Conservation (phyloP, 192 early-diverging fungal genomes). For the Dimargaris verticillata region DNA sequence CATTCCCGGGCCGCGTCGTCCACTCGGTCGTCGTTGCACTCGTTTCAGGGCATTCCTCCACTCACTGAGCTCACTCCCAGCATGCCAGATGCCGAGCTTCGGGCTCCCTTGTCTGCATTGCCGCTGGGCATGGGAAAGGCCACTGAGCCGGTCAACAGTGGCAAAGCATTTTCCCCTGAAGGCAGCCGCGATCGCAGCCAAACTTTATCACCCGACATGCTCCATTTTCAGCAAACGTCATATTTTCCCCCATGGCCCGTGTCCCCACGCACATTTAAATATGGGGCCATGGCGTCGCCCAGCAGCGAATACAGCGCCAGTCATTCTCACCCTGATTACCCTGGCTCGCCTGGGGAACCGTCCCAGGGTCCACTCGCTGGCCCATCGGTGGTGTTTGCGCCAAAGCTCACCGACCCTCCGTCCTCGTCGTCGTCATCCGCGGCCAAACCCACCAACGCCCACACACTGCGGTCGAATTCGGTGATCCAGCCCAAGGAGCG, state of each 20-base stretch:
- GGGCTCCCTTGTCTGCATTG: not conserved
- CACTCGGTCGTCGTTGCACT: slow-evolving; percentile 7
- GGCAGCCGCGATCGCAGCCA: not conserved
- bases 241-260: slow-evolving; percentile 10
- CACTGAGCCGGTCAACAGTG: not conserved
- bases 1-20: slow-evolving; percentile 10
- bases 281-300: too few species aligned
- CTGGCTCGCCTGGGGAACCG: too few species aligned
- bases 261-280: too few species aligned
- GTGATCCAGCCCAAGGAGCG: slow-evolving; percentile 10
- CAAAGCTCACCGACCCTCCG: too few species aligned
- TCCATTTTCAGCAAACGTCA: not conserved
- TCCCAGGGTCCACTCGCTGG: too few species aligned
- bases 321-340: too few species aligned
- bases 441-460: too few species aligned
- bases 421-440: too few species aligned
- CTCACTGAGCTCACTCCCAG: not conserved
- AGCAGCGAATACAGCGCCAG: too few species aligned
- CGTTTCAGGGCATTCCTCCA: not conserved
- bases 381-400: too few species aligned
- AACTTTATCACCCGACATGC: not conserved
- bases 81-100: not conserved
- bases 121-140: too few species aligned
- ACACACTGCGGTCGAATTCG: not conserved
- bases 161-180: not conserved